Evolutionary conservation across 2,329 filamentous ascomycete genomes (phyloP), one percentile per base, ranked within the genome.

Genomic region (Kalmusia sp.): DNA sequence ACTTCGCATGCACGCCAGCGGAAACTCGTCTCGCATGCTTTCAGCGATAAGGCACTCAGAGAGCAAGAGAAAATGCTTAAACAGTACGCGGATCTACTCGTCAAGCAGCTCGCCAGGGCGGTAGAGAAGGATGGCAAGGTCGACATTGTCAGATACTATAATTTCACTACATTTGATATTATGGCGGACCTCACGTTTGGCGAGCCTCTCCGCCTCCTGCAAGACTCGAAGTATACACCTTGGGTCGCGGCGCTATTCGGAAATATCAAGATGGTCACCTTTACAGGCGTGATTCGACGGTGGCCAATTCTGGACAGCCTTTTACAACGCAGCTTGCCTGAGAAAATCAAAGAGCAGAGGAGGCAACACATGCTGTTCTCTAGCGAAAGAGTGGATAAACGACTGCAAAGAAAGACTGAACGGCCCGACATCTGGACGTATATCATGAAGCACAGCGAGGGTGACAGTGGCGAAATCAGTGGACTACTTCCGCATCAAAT

Each of bases 351-450:
- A 27, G 49, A 57, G 33, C 49, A 57, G 40, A 30, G 54, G 17
- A 51, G 46, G 35, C 8, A 43, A 14, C 60, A 63, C 33, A 30
- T 57, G n/a, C 28, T 17, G 6, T 58, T 64, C 31, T 56, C 60
- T 6, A 43, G 40, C 4, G 55, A 58, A 3, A 49, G 59, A 1
- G 61, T 69, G 3, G 57, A 70, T 9, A 62, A 59, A 31, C 57
- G 69, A 7, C 51, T 70, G 14, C 54, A 54, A n/a, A 34, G 40
- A 6, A 54, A 63, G 47, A 63, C 61, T 2, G 62, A 63, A 15
- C 53, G 60, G n/a, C 65, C 65, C 2, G 65, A 79, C 57, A 78
- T 80, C 47, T 72, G 74, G 67, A 67, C 62, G 1, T 69, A 74
- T 31, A 65, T 79, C 3, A 51, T 74, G 27, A 55, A 65, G 17